Conservation (phyloP, 2,329 filamentous ascomycete genomes). For the Hypoxylon sp. region DNA sequence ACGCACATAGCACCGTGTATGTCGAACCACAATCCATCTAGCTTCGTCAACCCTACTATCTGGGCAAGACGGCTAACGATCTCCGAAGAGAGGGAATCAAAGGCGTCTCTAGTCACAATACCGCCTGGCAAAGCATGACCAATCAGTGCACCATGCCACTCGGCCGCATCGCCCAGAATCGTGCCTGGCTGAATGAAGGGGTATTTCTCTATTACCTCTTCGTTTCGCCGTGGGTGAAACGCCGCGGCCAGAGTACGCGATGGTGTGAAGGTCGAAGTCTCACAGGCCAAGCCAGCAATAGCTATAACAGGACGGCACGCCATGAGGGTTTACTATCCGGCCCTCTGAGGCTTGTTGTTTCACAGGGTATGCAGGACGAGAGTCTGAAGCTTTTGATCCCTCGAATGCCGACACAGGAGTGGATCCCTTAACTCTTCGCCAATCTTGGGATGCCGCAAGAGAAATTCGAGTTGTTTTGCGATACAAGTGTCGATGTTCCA, state of each 20-base stretch:
- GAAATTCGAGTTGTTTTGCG: background rate
- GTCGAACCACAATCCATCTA: conserved; percentile 66
- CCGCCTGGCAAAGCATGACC: conserved; percentile 65
- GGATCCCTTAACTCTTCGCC: background rate
- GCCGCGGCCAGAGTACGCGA: conserved; percentile 60
- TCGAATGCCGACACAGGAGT: background rate
- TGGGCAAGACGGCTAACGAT: conserved; percentile 55
- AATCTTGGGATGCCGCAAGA: background rate
- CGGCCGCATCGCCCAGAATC: conserved; percentile 55
- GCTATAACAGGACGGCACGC: conserved; percentile 57
- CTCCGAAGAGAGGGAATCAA: conserved; percentile 56
- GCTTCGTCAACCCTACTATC: conserved; percentile 50
- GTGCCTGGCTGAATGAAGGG: conserved; percentile 58
- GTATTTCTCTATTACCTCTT: conserved; percentile 59
- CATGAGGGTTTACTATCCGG: conserved; percentile 24
- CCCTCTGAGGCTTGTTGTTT: background rate
- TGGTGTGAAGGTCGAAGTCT: conserved; percentile 65
- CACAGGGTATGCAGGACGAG: background rate
- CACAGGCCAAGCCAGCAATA: conserved; percentile 64
- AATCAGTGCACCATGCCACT: conserved; percentile 64
- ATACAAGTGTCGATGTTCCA: background rate
- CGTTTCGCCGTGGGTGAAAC: conserved; percentile 61
- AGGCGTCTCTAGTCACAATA: conserved; percentile 58
- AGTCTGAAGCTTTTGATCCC: background rate
- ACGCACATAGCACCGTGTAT: conserved; percentile 69